Evolutionary conservation across 768 basidiomycete species (phyloP).

Genomic region (Tricholoma bakamatsutake): DNA sequence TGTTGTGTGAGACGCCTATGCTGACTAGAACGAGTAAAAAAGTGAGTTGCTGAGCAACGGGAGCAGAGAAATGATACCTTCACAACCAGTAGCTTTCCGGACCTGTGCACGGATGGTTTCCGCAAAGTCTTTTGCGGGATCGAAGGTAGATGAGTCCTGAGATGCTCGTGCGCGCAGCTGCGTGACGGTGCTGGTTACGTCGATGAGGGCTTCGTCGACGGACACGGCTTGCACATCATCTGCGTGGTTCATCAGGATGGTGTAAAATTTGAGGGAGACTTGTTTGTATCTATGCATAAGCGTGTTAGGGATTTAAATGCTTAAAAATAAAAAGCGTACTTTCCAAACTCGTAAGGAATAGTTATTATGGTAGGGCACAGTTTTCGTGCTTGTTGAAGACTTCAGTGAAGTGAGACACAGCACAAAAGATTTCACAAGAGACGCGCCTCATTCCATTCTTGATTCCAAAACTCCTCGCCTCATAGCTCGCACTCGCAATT

Average conservation of each 20-base stretch:
- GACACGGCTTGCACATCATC: slow-evolving; percentile 94
- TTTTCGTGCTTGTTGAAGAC: slow-evolving; percentile 42
- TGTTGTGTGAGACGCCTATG: slow-evolving; percentile 89
- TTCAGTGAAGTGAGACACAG: neutral
- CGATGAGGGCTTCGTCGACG: slow-evolving; percentile 93
- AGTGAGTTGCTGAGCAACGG: neutral
- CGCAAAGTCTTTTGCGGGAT: slow-evolving; percentile 74
- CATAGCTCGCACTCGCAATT: slow-evolving; percentile 92
- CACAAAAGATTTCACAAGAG: neutral
- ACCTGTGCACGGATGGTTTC: slow-evolving; percentile 77
- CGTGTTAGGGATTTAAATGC: no score
- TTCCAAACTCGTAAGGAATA: slow-evolving; percentile 92
- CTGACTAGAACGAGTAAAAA: slow-evolving; percentile 50
- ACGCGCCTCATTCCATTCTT: slow-evolving; percentile 91
- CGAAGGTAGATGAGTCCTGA: slow-evolving; percentile 26
- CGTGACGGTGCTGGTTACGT: slow-evolving; percentile 63
- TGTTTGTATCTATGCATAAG: slow-evolving; percentile 64
- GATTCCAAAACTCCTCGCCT: slow-evolving; percentile 83
- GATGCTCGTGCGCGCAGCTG: slow-evolving; percentile 27
- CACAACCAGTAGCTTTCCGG: slow-evolving; percentile 73
- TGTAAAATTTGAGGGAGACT: slow-evolving; percentile 85
- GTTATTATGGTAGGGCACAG: slow-evolving; percentile 70
- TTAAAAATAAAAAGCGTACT: slow-evolving; percentile 30
- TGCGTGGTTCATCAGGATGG: slow-evolving; percentile 82
- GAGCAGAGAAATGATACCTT: slow-evolving; percentile 43